Percentiles rank a stretch among this genome's conserved stretches.
phyloP scores from a whole-genome alignment of 371 early-diverging fungal genomes.

The Lichtheimia ornata region DNA sequence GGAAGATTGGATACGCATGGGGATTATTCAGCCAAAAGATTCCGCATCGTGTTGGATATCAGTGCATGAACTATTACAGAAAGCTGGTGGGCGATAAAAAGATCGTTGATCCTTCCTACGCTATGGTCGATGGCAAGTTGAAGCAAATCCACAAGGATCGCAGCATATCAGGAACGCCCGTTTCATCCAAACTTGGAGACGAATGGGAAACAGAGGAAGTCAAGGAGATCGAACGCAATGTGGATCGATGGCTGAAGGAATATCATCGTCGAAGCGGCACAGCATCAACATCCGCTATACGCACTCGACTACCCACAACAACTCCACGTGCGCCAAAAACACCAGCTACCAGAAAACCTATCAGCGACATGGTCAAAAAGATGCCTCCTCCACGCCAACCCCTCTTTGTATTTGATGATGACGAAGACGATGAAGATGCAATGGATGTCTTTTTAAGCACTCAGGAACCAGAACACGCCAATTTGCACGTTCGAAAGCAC shows the following conservation, averaged over 20 bases:
- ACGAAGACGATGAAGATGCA: slow-evolving; percentile 10
- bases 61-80: slow-evolving; percentile 66
- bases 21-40: slow-evolving; percentile 60
- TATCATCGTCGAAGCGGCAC: slow-evolving; percentile 42
- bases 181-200: slow-evolving; percentile 44
- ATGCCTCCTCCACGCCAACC: slow-evolving; percentile 18
- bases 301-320: slow-evolving; percentile 11
- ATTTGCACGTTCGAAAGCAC: slow-evolving; percentile 13
- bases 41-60: slow-evolving; percentile 64
- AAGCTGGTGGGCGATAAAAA: slow-evolving; percentile 49
- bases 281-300: neutral
- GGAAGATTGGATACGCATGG: slow-evolving; percentile 61
- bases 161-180: slow-evolving; percentile 34
- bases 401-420: slow-evolving; percentile 1
- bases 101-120: slow-evolving; percentile 53
- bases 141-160: slow-evolving; percentile 47
- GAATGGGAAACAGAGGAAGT: slow-evolving; percentile 59
- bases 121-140: slow-evolving; percentile 54
- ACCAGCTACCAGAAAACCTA: slow-evolving; percentile 17
- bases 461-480: slow-evolving; percentile 33
- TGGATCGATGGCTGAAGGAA: slow-evolving; percentile 57
- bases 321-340: slow-evolving; percentile 20
- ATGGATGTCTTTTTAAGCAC: slow-evolving; percentile 21
- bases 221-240: slow-evolving; percentile 48
- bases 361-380: slow-evolving; percentile 29